A percentile compares a stretch with the other conserved stretches of the same genome.
Evolutionary conservation across 1,284 basidiomycete species (phyloP).

Genomic region (Salmacisia buchloeana): DNA sequence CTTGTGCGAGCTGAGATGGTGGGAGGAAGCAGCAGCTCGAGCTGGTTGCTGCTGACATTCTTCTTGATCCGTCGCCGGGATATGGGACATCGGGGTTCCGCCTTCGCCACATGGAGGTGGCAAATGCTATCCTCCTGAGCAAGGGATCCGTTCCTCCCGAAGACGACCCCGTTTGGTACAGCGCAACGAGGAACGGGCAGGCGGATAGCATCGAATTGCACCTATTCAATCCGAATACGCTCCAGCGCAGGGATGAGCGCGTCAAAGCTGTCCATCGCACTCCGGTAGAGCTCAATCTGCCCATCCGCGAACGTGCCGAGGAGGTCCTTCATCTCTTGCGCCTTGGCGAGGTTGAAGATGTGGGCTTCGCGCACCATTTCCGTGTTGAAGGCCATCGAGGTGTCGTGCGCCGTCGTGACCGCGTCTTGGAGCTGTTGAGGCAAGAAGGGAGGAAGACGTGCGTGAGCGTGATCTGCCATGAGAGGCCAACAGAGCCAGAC

Average conservation of each 20-base stretch:
- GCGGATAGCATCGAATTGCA: neutral
- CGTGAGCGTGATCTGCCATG: neutral
- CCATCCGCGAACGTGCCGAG: slow-evolving; percentile 81
- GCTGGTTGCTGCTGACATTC: too few species aligned
- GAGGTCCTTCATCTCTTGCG: slow-evolving; percentile 92
- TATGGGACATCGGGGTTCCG: too few species aligned
- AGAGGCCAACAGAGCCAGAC: slow-evolving; percentile 27
- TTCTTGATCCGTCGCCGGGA: too few species aligned
- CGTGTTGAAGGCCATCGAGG: slow-evolving; percentile 87
- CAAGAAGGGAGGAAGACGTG: neutral
- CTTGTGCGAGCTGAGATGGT: too few species aligned
- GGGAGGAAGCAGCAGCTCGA: too few species aligned
- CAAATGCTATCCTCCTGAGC: too few species aligned
- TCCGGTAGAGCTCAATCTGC: slow-evolving; percentile 86
- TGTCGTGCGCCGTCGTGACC: slow-evolving; percentile 87
- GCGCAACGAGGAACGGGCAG: too few species aligned
- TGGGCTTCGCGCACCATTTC: slow-evolving; percentile 85
- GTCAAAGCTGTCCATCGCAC: slow-evolving; percentile 41
- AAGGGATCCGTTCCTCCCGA: too few species aligned
- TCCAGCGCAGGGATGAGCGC: slow-evolving; percentile 1
- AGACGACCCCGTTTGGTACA: too few species aligned
- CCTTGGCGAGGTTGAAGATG: slow-evolving; percentile 82
- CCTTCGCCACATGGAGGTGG: too few species aligned
- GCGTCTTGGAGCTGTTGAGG: slow-evolving; percentile 78
- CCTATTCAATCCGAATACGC: neutral